Evolutionary conservation across 768 basidiomycete species (phyloP), one percentile per base, ranked within the genome.

Genomic region (Mycena olivaceomarginata): DNA sequence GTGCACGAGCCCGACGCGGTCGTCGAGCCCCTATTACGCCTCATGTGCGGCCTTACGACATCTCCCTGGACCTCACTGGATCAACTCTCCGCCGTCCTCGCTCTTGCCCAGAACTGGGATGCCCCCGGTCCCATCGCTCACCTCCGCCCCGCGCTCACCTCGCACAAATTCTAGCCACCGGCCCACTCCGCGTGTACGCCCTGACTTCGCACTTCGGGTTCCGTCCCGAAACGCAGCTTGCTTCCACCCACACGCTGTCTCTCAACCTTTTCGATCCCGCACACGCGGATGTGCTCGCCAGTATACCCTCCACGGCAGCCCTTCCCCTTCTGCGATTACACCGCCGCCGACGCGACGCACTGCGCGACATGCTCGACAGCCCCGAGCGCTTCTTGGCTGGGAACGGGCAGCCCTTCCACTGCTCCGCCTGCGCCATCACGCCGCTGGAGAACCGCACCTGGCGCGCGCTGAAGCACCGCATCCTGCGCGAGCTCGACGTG

Each of bases 81-180:
- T 77, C 83, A 84, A 16, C 83, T 93, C 51, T 92, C 92, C 69
- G 85, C 88, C 11, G 86, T 95, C 7, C 83, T 95, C 40, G 87
- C 85, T 56, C 88, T 93, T 0, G 92, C 93, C 2, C 93, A 95
- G 79, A 94, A 93, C 81, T 95, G 94, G 89, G 93, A 94, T 64
- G 92, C 93, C 81, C 91, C 90, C 0, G 93, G 93, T 0, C 91
- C 93, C 4, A 85, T 88, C 51, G 89, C 92, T 13, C 87, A 88
- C 79, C 88, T 94, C 73, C 91, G 92, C 67, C 87, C 89, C 25
- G 88, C 90, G 1, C 83, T 92, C 46, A 87, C 85, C 69, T 87
- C 90, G 1, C 89, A 88, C 15, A 83, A 85, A 2, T 89, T 77
- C 87, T 90, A 31, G 82, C 85, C 43, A 82, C 83, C 62, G 77